Base-by-base conservation (phyloP, 2,329 filamentous ascomycete species). In the Calonectria ilicicola region DNA sequence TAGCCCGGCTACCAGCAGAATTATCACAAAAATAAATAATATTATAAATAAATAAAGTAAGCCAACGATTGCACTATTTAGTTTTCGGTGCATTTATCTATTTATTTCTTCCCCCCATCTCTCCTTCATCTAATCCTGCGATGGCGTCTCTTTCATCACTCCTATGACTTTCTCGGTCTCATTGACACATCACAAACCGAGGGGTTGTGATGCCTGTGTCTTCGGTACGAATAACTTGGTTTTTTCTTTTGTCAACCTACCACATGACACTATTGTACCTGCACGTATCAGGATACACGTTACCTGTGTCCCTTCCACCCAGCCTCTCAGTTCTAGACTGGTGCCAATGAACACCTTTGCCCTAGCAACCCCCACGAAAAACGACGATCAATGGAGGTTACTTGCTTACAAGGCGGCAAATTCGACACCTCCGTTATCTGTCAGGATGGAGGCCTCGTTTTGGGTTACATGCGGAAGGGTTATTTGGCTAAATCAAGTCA, bases 151-250 rank as follows among this genome's bases (percentile, higher is more conserved):
- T 32, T 35, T 10, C 12, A 10, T 35, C 10, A 35, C 32, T 35
- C 72, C 74, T 10, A 27, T 26, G 5, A 65, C 70, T 15, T 77
- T 74, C 65, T 76, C n/a, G 69, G 56, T 68, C 70, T 60, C 76
- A 79, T 32, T 77, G 60, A 40, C 79, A 77, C 1, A 79, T 66
- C 17, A 69, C 51, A 56, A 67, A 75, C 15, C 73, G 72, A 21
- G 77, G 77, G 56, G 79, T 73, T 2, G 76, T 79, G 40, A 79
- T 72, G 23, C 73, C 66, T 7, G 76, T 76, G 8, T 76, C 75
- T 6, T 75, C 58, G 2, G 72, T 70, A 17, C 72, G 58, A 46
- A 79, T 76, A 14, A 79, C 67, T 5, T 63, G 71, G 12, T 9
- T 73, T 78, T 46, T 35, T 60, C 19, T 78, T 64, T 46, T 73